Percentiles rank a stretch among this genome's conserved stretches.
phyloP scores from a whole-genome alignment of 2,329 filamentous ascomycete species.

The Chrysoporthe cubensis region DNA sequence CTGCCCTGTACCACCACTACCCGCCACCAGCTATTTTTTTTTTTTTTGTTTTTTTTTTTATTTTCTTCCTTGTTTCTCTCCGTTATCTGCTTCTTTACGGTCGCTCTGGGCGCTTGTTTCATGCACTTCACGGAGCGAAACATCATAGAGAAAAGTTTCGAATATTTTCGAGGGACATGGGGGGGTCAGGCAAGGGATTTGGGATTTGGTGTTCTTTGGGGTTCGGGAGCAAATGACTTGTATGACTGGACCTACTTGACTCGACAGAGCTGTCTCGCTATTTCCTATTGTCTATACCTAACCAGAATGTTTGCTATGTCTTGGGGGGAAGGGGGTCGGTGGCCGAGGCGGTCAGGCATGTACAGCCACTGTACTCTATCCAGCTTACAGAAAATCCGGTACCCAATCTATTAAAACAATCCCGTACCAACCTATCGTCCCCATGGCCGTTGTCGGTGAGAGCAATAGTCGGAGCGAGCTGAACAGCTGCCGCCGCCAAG shows the following conservation, averaged over 20 bases:
- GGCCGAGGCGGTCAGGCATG: not conserved
- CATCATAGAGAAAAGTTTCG: slow-evolving; percentile 8
- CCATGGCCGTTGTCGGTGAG: not conserved
- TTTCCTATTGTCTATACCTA: slow-evolving; percentile 4
- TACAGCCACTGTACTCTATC: not conserved
- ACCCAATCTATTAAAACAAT: not conserved
- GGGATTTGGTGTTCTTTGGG: not conserved
- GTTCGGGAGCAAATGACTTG: slow-evolving; percentile 1
- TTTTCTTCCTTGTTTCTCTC: not conserved
- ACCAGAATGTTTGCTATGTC: not conserved
- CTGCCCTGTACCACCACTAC: slow-evolving; percentile 1
- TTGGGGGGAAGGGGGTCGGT: not conserved
- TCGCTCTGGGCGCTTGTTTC: not conserved
- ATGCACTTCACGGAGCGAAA: not conserved
- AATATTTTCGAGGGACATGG: not conserved
- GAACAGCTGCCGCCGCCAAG: not conserved
- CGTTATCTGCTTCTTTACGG: not conserved
- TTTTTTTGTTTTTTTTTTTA: not conserved
- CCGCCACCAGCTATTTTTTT: not conserved
- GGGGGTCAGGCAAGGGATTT: not conserved
- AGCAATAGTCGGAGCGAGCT: not conserved
- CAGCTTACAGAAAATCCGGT: not conserved
- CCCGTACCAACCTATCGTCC: too few species aligned
- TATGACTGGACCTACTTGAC: not conserved
- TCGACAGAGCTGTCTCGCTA: not conserved